phyloP scores from a whole-genome alignment of 2,329 filamentous ascomycete species.

The Fusarium sp. region DNA sequence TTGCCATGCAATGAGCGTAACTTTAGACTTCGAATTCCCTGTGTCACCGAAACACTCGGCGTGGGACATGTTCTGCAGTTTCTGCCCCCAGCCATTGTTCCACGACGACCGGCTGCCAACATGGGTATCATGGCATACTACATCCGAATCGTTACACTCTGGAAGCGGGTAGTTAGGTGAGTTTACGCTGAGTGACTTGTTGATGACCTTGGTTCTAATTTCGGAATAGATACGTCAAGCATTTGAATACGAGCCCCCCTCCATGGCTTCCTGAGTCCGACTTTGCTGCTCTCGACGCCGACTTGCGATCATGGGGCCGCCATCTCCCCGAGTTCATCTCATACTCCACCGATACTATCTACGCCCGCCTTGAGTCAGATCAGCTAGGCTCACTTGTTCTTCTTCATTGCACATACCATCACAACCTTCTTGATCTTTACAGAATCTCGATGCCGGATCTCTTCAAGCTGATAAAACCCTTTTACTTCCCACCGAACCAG shows the following conservation, averaged over 20 bases:
- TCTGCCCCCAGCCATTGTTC: slow-evolving; percentile 53
- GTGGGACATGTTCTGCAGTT: slow-evolving; percentile 56
- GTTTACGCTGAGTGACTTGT: slow-evolving; percentile 21
- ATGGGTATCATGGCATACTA: slow-evolving; percentile 59
- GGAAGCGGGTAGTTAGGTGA: slow-evolving; percentile 55
- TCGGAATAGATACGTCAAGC: slow-evolving; percentile 54
- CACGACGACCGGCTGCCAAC: slow-evolving; percentile 54
- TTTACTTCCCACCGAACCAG: slow-evolving; percentile 55
- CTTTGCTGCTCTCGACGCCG: slow-evolving; percentile 55
- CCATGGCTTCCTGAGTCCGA: slow-evolving; percentile 58
- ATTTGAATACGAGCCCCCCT: slow-evolving; percentile 52
- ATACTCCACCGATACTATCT: slow-evolving; percentile 58
- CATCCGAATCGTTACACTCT: slow-evolving; percentile 55
- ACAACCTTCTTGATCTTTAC: slow-evolving; percentile 59
- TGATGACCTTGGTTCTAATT: slow-evolving; percentile 13
- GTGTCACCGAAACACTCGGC: slow-evolving; percentile 54
- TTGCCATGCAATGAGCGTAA: slow-evolving; percentile 55
- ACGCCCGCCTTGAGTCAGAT: slow-evolving; percentile 58
- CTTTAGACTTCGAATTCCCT: slow-evolving; percentile 55
- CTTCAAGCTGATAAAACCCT: slow-evolving; percentile 56
- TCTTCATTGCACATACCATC: slow-evolving; percentile 60
- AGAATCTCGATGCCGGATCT: slow-evolving; percentile 59
- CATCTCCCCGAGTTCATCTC: slow-evolving; percentile 58
- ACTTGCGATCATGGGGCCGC: slow-evolving; percentile 55
- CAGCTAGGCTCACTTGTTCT: slow-evolving; percentile 58